These are phyloP conservation scores for Aspergillus carbonarius DNA, from an alignment of 2,329 filamentous ascomycete species.

Conservation along the genomic window DNA sequence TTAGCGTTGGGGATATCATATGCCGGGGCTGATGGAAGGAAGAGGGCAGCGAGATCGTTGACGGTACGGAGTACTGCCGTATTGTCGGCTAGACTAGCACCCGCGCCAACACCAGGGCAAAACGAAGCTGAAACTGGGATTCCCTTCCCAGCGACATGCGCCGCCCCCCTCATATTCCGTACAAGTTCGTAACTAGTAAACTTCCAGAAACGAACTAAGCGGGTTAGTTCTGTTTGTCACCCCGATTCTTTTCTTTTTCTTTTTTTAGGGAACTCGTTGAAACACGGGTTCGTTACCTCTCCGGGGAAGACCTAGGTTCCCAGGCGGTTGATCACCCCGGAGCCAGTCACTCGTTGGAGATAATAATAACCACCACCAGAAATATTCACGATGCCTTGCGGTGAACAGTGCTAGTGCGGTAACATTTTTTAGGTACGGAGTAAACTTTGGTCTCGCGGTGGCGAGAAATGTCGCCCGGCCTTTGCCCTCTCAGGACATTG, in stretches of 20 bases:
- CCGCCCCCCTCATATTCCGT: not conserved
- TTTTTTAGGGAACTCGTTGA: conserved; percentile 3
- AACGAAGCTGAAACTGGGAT: conserved; percentile 21
- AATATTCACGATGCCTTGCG: not conserved
- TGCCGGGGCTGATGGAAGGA: not conserved
- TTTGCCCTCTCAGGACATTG: not conserved
- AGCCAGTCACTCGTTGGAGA: not conserved
- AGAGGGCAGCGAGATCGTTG: not conserved
- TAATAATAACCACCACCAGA: not conserved
- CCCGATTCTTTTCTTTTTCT: not conserved
- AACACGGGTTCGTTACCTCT: not conserved
- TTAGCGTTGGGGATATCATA: not conserved
- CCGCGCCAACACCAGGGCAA: conserved; percentile 4
- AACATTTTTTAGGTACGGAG: not conserved
- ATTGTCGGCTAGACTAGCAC: conserved; percentile 1
- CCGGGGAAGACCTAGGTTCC: not conserved
- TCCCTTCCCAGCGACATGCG: not conserved
- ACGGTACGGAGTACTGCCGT: not conserved
- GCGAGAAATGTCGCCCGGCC: not conserved
- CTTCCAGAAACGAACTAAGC: conserved; percentile 22
- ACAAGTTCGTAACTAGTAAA: conserved; percentile 13
- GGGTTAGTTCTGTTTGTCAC: conserved; percentile 5
- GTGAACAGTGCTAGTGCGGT: not conserved
- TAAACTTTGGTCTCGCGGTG: conserved; percentile 2
- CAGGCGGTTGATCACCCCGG: not conserved